Conservation (phyloP, 148 eudicot genomes). For the Fagopyrum tataricum region DNA sequence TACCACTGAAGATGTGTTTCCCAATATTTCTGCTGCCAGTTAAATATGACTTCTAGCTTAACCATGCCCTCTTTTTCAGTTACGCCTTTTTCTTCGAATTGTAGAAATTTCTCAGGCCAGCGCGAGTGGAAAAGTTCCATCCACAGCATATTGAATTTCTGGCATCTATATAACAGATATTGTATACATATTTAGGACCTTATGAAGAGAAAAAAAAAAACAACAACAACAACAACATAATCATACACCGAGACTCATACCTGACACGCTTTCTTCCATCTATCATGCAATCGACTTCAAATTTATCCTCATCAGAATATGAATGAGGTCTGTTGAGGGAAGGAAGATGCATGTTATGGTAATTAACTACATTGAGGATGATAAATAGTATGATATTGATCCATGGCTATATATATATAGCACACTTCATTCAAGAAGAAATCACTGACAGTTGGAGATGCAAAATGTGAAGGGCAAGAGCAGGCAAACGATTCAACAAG, state of each 20-base stretch:
- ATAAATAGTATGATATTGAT: neutral
- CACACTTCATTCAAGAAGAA: neutral
- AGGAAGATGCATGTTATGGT: neutral
- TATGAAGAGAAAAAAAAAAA: constrained; percentile 12
- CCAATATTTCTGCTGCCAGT: constrained; percentile 84
- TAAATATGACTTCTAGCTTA: constrained; percentile 21
- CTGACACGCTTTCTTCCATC: constrained; percentile 58
- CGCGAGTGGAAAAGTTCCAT: constrained; percentile 39
- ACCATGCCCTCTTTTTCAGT: constrained; percentile 20
- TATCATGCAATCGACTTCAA: constrained; percentile 26
- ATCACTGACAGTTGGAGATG: constrained; percentile 43
- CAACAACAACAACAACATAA: no score
- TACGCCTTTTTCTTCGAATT: constrained; percentile 18
- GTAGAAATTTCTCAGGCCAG: constrained; percentile 41
- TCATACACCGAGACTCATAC: constrained; percentile 21
- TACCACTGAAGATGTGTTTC: constrained; percentile 81
- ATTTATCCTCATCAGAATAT: constrained; percentile 23
- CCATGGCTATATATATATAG: neutral
- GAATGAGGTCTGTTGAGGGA: constrained; percentile 32
- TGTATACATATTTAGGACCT: neutral
- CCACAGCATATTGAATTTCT: constrained; percentile 54
- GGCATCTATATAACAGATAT: constrained; percentile 30
- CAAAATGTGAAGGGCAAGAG: constrained; percentile 56
- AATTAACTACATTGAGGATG: neutral
- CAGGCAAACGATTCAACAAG: constrained; percentile 50